phyloP scores from a whole-genome alignment of 208 protist genomes.

The Trypanosoma mega region DNA sequence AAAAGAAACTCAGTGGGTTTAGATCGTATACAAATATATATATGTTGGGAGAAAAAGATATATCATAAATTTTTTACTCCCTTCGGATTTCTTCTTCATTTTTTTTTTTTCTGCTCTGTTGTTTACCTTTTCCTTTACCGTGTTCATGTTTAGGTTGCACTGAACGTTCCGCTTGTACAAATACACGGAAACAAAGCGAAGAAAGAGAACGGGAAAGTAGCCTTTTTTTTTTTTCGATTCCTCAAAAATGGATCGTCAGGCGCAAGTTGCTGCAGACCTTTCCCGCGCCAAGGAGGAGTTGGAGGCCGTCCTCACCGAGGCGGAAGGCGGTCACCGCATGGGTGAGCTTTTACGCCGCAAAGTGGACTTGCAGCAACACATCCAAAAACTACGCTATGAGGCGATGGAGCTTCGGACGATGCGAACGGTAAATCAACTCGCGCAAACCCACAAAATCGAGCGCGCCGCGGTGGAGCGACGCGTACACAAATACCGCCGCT shows the following conservation, averaged over 20 bases:
- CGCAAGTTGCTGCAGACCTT: not conserved
- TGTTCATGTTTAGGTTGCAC: not conserved
- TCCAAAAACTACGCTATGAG: conserved; percentile 19
- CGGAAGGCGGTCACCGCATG: not conserved
- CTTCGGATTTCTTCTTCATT: not conserved
- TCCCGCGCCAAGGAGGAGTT: conserved; percentile 7
- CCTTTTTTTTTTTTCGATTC: conserved; percentile 8
- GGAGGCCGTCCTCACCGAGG: not conserved
- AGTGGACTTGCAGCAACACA: conserved; percentile 20
- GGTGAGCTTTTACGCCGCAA: conserved; percentile 9
- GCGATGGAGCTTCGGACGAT: conserved; percentile 1
- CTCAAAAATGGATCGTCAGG: not conserved
- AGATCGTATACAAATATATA: not conserved
- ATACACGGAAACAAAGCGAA: not conserved
- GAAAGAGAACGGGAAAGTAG: not conserved
- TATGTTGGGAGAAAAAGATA: not conserved
- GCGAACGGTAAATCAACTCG: not conserved
- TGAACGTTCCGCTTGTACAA: too few relatives aligned
- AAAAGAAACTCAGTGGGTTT: not conserved
- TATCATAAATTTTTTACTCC: not conserved
- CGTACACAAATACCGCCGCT: not conserved
- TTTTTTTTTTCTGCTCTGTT: conserved; percentile 7
- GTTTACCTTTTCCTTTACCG: not conserved
- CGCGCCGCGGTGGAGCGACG: not conserved
- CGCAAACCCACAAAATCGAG: not conserved